Evolutionary conservation across 768 basidiomycete genomes (phyloP).

Genomic region (Cantharellus cinnabarinus): DNA sequence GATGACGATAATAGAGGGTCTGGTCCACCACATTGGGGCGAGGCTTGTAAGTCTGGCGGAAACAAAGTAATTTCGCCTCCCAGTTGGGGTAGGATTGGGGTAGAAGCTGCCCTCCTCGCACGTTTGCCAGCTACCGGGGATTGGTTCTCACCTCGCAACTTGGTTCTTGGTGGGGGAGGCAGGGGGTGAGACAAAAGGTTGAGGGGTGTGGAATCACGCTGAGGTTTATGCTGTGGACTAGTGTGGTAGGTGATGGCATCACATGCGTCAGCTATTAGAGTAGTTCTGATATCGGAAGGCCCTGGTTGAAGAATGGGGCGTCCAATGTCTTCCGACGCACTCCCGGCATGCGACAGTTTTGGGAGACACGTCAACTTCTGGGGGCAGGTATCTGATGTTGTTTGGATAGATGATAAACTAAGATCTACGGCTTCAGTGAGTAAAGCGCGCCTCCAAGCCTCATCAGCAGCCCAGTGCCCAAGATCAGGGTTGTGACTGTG

Average conservation of each 20-base stretch:
- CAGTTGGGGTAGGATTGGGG: conserved; percentile 4
- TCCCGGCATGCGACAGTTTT: not conserved
- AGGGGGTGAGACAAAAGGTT: not conserved
- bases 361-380: not conserved
- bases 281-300: too few relatives aligned
- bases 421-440: conserved; percentile 58
- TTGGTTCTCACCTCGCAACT: not conserved
- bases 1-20: not conserved
- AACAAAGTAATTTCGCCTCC: not conserved
- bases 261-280: too few relatives aligned
- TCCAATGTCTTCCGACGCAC: not conserved
- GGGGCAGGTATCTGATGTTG: not conserved
- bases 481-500: not conserved
- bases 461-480: conserved; percentile 22
- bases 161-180: conserved; percentile 7
- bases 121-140: not conserved
- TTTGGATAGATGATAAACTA: conserved; percentile 10
- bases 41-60: not conserved
- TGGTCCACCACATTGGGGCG: not conserved
- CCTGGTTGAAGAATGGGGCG: not conserved
- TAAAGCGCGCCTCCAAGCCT: conserved; percentile 56
- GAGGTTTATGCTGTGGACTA: too few relatives aligned
- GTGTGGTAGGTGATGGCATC: too few relatives aligned
- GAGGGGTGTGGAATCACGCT: conserved; percentile 2
- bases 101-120: conserved; percentile 6